Evolutionary conservation across 108 stramenopile species (phyloP).

Genomic region (Ochromonas danica): DNA sequence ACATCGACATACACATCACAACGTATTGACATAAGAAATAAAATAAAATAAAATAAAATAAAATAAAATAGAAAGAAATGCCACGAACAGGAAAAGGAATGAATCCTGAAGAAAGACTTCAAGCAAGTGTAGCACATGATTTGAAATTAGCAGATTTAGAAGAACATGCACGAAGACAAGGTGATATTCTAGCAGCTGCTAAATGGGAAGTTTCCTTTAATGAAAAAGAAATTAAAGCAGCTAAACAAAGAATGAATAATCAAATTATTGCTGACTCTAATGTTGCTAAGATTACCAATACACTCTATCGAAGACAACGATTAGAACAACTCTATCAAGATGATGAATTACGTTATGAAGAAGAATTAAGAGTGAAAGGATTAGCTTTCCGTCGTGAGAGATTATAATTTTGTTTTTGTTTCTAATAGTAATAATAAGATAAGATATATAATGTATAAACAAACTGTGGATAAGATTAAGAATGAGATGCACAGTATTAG

Average conservation of each 20-base stretch:
- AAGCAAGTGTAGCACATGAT: neutral
- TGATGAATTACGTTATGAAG: neutral
- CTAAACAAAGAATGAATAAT: neutral
- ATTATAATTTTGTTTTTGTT: too few relatives aligned
- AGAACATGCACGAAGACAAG: neutral
- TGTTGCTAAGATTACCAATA: neutral
- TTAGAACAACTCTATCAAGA: neutral
- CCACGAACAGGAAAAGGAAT: neutral
- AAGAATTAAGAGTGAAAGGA: neutral
- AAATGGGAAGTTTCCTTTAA: neutral
- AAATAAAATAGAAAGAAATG: neutral
- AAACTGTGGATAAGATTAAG: too few relatives aligned
- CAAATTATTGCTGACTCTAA: neutral
- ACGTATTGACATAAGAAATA: too few relatives aligned
- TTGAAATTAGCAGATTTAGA: neutral
- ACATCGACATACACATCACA: too few relatives aligned
- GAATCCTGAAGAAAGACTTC: neutral
- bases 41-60: too few relatives aligned
- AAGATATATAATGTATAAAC: too few relatives aligned
- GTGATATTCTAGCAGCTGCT: neutral
- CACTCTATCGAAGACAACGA: neutral
- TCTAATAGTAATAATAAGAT: too few relatives aligned
- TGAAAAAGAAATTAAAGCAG: neutral
- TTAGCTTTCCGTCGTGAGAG: slow-evolving; percentile 1
- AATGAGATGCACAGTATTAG: too few relatives aligned